Evolutionary conservation across 2,329 filamentous ascomycete species (phyloP), one percentile per base, ranked within the genome.

Genomic region (Pseudogymnoascus sp.): DNA sequence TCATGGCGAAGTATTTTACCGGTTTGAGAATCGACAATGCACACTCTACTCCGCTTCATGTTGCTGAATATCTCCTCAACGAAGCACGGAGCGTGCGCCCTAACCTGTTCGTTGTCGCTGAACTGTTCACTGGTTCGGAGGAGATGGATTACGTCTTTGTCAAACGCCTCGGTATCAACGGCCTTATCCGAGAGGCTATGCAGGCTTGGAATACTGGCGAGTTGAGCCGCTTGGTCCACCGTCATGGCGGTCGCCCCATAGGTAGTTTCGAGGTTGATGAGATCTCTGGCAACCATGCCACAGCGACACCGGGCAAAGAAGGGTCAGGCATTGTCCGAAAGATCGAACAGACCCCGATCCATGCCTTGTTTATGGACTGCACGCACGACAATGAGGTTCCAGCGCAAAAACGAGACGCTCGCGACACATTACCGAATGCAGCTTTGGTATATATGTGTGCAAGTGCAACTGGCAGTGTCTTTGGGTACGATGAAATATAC

Each of bases 381-480:
- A 99, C 95, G 0, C 94, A 99, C 73, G 94, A 99, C 76, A 99
- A 99, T 68, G 93, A 99, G 75, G 89, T 91, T 2, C 94, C 94
- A 0, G 90, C 93, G 0, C 93, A 99, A 74, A 97, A 97, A 75
- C 84, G 95, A 39, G 92, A 97, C 72, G 92, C 92, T 59, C 85
- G 91, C 63, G 95, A 99, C 71, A 97, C 94, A 0, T 80, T 99
- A 8, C 90, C 95, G 6, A 97, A 95, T 70, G 92, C 93, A 58
- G 94, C 94, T 4, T 80, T 99, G 3, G 93, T 97, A 37, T 89
- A 87, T 71, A 97, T 99, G 92, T 99, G 95, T 73, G 86, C 91
- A 22, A 96, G 91, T 68, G 91, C 93, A 1, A 92, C 89, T 6
- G 94, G 94, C 47, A 97, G 94, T 71, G 94, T 97, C 57, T 96